Evolutionary conservation across 257 asterid species (phyloP).

Genomic region (Craterostigma plantagineum): DNA sequence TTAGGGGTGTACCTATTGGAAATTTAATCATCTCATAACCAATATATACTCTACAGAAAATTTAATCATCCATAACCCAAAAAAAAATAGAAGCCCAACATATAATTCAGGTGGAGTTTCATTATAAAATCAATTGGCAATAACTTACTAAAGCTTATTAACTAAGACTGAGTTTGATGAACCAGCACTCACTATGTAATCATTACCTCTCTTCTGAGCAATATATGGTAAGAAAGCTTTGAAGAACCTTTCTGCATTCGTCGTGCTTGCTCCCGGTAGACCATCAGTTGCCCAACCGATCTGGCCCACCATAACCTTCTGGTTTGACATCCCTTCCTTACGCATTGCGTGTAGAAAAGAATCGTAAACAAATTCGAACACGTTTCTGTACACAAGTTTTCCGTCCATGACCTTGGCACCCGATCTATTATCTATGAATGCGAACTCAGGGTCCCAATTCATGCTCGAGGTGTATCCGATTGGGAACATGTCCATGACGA

Average conservation of each 20-base stretch:
- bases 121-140: slow-evolving; percentile 24
- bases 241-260: slow-evolving; percentile 1
- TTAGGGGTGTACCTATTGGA: slow-evolving; percentile 26
- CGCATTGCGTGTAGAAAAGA: slow-evolving; percentile 16
- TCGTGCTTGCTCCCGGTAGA: neutral
- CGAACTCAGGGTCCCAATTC: neutral
- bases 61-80: no score
- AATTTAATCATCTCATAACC: no score
- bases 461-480: neutral
- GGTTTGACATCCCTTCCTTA: slow-evolving; percentile 16
- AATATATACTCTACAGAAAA: no score
- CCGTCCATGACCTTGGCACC: slow-evolving; percentile 7
- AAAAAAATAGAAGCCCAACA: slow-evolving; percentile 11
- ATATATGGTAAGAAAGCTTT: neutral
- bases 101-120: slow-evolving; percentile 15
- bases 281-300: slow-evolving; percentile 35
- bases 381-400: slow-evolving; percentile 16
- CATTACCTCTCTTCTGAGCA: slow-evolving; percentile 9
- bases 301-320: slow-evolving; percentile 19
- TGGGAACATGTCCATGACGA: neutral
- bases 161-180: no score
- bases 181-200: no score
- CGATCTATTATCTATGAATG: neutral
- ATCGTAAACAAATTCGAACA: slow-evolving; percentile 28
- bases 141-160: no score